Percentiles rank a stretch among this genome's conserved stretches.
Conservation (phyloP, 176 grass and related monocot species). For the bread wheat (Triticum aestivum) region IWGSC_CS_RefSeq_v2.1 NC_057814.1:606032077-606032576, state of each 20-base stretch:
- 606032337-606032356: not conserved
- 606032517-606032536: constrained; percentile 4
- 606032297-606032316: not conserved
- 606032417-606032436: too few species aligned
- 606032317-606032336: not conserved
- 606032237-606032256: constrained; percentile 9
- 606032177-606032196: not conserved
- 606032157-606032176: not conserved
- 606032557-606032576: not conserved
- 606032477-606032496: not conserved
- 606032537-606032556: not conserved
- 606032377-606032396: too few species aligned
- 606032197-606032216: not conserved
- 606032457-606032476: too few species aligned
- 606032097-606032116: too few species aligned
- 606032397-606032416: not conserved
- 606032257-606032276: not conserved
- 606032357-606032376: not conserved
- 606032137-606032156: too few species aligned
- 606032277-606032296: constrained; percentile 15
- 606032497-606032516: constrained; percentile 26
- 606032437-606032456: too few species aligned
- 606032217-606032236: not conserved
- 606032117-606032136: not conserved
- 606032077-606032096: too few species aligned